These are phyloP conservation scores for Pythium dissotocum DNA, from an alignment of 352 stramenopile species.

Conservation along the genomic window DNA sequence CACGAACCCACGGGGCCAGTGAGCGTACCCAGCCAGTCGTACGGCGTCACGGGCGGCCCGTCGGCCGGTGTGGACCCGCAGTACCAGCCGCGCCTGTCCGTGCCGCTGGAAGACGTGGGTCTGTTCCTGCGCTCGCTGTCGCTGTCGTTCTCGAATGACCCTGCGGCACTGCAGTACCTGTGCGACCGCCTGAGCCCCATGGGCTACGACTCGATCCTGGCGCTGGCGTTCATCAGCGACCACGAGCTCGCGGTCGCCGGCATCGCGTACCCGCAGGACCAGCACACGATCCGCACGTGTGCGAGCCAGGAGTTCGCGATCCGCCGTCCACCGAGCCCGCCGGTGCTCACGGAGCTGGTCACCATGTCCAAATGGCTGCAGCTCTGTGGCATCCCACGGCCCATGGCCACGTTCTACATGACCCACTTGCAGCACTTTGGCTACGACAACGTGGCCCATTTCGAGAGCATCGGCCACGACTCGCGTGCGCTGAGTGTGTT, in stretches of 20 bases:
- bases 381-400: constrained; percentile 50
- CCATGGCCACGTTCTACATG: constrained; percentile 51
- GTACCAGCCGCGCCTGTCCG: constrained; percentile 18
- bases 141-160: constrained; percentile 39
- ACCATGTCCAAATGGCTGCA: constrained; percentile 68
- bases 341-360: constrained; percentile 34
- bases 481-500: constrained; percentile 22
- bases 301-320: constrained; percentile 45
- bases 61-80: constrained; percentile 20
- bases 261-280: constrained; percentile 40
- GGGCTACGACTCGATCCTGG: constrained; percentile 61
- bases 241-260: constrained; percentile 51
- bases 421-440: constrained; percentile 57
- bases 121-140: constrained; percentile 55
- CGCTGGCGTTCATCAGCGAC: constrained; percentile 50
- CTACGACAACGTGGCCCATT: constrained; percentile 55
- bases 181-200: constrained; percentile 45
- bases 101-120: constrained; percentile 37
- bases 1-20: constrained; percentile 14
- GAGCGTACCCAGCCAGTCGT: background rate
- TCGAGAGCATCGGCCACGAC: constrained; percentile 42
- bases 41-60: background rate
- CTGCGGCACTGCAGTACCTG: constrained; percentile 31
- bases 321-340: constrained; percentile 42
- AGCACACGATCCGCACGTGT: constrained; percentile 47